phyloP scores from a whole-genome alignment of 2,329 filamentous ascomycete genomes.

The Simplicillium aogashimaense region DNA sequence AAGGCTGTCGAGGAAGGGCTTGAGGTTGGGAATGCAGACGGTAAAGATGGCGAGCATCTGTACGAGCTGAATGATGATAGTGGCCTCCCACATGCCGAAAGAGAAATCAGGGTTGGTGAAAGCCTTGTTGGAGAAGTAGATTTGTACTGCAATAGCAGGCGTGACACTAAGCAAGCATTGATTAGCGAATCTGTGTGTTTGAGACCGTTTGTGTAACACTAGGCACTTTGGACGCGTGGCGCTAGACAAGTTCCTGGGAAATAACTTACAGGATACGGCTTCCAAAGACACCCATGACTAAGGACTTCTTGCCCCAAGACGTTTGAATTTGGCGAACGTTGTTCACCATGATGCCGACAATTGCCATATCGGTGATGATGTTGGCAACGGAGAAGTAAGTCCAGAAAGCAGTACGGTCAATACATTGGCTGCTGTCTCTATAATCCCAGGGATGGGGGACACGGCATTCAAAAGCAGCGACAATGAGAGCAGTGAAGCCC shows the following conservation, averaged over 20 bases:
- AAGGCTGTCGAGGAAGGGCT: slow-evolving; percentile 7
- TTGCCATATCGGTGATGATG: slow-evolving; percentile 2
- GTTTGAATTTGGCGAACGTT: slow-evolving; percentile 18
- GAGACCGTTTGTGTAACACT: no score
- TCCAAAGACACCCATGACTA: slow-evolving; percentile 19
- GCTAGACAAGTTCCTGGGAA: no score
- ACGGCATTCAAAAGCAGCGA: slow-evolving; percentile 17
- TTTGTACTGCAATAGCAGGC: slow-evolving; percentile 11
- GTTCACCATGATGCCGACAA: slow-evolving; percentile 11
- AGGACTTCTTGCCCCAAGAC: slow-evolving; percentile 13
- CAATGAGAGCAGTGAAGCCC: slow-evolving; percentile 14
- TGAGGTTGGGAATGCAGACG: slow-evolving; percentile 7
- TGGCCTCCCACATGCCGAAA: slow-evolving; percentile 4
- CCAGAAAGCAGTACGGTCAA: slow-evolving; percentile 3
- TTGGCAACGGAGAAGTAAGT: slow-evolving; percentile 4
- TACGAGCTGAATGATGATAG: slow-evolving; percentile 3
- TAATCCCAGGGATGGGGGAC: slow-evolving; percentile 17
- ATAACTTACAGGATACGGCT: slow-evolving; percentile 17
- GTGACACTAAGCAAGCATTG: slow-evolving; percentile 10
- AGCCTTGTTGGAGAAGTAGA: not conserved
- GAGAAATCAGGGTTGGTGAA: slow-evolving; percentile 1
- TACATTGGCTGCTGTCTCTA: slow-evolving; percentile 5
- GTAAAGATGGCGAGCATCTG: slow-evolving; percentile 9
- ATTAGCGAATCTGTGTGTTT: no score
- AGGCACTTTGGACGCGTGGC: not conserved